Base-by-base conservation (phyloP, 2,329 filamentous ascomycete species). In the Cytospora leucostoma region DNA sequence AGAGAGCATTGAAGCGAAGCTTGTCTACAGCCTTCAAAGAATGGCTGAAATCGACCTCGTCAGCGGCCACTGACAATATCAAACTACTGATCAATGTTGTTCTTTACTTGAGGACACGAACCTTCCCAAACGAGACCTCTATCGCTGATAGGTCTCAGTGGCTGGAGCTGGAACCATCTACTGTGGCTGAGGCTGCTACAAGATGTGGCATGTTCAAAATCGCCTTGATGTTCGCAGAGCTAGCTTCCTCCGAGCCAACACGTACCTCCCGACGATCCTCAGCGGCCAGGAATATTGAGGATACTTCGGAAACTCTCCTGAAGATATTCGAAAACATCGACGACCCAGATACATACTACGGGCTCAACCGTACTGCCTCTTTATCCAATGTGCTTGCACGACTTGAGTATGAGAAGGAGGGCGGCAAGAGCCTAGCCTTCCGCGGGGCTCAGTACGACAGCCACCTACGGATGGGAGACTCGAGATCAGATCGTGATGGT, bases 281-380 rank as follows among this genome's bases (percentile, higher is more conserved):
- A 2, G 77, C 79, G 3, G 71, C 80, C 55, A 80, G 78, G 68
- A 77, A 83, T 0, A 52, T 67, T 1, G 73, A 75, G 54, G 78
- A 87, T 33, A 84, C 91, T 7, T 82, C 84, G 4, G 86, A 91
- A 35, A 81, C 96, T 1, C 79, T 98, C 13, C 82, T 97, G 52
- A 80, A 84, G 0, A 93, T 99, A 3, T 99, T 95, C 73, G 90
- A 92, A 72, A 94, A 92, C 65, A 90, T 99, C 54, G 93, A 97
- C 71, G 96, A 99, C 71, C 94, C 93, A 1, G 95, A 99, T 74
- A 89, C 93, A 0, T 99, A 96, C 74, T 99, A 99, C 72, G 96
- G 95, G 4, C 83, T 97, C 8, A 86, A 91, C 50, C 90, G 96
- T 74, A 85, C 86, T 49, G 85, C 92, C 7, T 93, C 88, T 63